Evolutionary conservation across 129 eudicot species (phyloP).

Genomic region (Cynara cardunculus): DNA sequence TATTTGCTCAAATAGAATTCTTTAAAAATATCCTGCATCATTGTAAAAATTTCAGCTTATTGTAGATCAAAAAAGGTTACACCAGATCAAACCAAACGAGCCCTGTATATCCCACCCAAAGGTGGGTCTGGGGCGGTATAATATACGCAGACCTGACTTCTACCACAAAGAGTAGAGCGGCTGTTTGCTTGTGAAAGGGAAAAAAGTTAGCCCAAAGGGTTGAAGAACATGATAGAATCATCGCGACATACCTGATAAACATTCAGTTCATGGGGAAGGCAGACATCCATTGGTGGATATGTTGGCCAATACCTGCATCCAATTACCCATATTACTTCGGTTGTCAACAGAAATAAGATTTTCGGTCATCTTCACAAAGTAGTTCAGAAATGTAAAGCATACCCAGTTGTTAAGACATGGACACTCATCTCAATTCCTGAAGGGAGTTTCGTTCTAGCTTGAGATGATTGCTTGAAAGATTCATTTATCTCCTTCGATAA

Average conservation of each 20-base stretch:
- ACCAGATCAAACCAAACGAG: background rate
- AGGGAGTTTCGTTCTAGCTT: constrained; percentile 93
- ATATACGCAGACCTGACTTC: background rate
- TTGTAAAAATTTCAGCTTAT: constrained; percentile 9
- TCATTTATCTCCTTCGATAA: constrained; percentile 93
- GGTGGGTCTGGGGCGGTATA: background rate
- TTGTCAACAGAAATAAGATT: background rate
- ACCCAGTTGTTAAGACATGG: constrained; percentile 97
- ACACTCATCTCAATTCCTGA: constrained; percentile 98
- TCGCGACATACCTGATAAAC: constrained; percentile 75
- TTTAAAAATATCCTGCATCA: constrained; percentile 82
- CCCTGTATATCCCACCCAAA: background rate
- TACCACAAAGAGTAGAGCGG: background rate
- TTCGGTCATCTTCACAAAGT: background rate
- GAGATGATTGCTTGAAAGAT: constrained; percentile 96
- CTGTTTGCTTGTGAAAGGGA: background rate
- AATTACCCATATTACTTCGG: constrained; percentile 14
- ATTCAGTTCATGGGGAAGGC: constrained; percentile 95
- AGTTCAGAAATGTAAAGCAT: constrained; percentile 21
- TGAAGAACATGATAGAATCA: background rate
- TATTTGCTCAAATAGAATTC: constrained; percentile 94
- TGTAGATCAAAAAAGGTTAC: background rate
- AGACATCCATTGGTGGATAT: constrained; percentile 97
- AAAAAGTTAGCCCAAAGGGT: background rate
- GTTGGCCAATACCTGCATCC: constrained; percentile 96